Percentiles rank a stretch among this genome's conserved stretches.
phyloP scores from a whole-genome alignment of 352 stramenopile species.

The Halophytophthora batemanensis region DNA sequence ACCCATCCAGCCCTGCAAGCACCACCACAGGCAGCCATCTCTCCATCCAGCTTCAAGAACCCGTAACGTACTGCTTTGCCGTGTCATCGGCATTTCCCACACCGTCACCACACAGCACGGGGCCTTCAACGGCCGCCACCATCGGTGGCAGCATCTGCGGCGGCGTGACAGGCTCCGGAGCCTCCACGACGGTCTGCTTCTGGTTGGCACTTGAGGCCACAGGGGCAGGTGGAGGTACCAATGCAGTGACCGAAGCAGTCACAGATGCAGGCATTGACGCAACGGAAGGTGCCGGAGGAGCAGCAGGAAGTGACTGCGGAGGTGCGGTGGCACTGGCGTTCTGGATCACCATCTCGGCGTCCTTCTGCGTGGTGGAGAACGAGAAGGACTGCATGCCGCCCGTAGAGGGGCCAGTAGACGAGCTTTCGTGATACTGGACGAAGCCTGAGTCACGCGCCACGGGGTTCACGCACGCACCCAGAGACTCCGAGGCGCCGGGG shows the following conservation, averaged over 20 bases:
- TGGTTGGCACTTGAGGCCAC: constrained; percentile 13
- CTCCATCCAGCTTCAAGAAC: not conserved
- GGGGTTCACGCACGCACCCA: constrained; percentile 60
- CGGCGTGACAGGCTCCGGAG: constrained; percentile 27
- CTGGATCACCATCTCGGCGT: constrained; percentile 24
- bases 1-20: constrained; percentile 1
- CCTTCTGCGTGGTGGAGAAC: constrained; percentile 59
- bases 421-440: constrained; percentile 46
- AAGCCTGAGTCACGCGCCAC: constrained; percentile 57
- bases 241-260: not conserved
- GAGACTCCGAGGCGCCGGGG: constrained; percentile 21
- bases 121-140: constrained; percentile 12
- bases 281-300: constrained; percentile 5
- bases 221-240: constrained; percentile 17
- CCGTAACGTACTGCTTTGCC: constrained; percentile 23
- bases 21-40: constrained; percentile 14
- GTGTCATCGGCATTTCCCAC: not conserved
- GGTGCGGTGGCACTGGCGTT: constrained; percentile 1
- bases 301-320: constrained; percentile 9
- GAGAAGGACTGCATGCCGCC: constrained; percentile 60
- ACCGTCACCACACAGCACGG: constrained; percentile 13
- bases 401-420: constrained; percentile 8
- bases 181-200: constrained; percentile 29
- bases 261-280: not conserved
- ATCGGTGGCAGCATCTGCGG: constrained; percentile 11